Evolutionary conservation across 1,284 basidiomycete species (phyloP), one percentile per base, ranked within the genome.

Genomic region (Cryptococcus depauperatus): DNA sequence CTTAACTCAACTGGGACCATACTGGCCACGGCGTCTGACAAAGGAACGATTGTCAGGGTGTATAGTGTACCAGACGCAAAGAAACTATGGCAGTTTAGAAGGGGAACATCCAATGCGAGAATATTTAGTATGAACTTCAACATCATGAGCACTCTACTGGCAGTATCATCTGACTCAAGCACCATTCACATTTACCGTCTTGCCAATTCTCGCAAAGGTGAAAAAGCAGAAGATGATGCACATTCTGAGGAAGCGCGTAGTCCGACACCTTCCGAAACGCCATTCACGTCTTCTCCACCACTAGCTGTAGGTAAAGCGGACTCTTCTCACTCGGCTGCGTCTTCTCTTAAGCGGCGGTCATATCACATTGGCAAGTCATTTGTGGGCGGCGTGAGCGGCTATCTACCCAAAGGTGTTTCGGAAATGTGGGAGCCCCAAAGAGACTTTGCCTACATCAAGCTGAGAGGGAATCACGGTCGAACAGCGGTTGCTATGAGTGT

Each of bases 101-200:
- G 93, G 43, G 95, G 93, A 2, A 85, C 85, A 29, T 78, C 90
- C 37, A 84, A 86, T 50, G 82, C 90, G 3, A 76, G 78, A 62
- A 96, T 98, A 59, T 88, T 86, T 62, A 85, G 82, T 37, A 85
- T 98, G 71, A 89, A 84, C 57, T 97, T 96, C 71, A 98, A 98
- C 62, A 70, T 81, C 3, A 81, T 88, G 29, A 82, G 80, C 16
- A 84, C 82, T 3, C 69, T 99, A 11, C 73, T 99, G 13, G 89
- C 88, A 3, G 92, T 96, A 6, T 86, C 83, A 59, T 85, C 81
- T 7, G 93, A 91, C 53, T 88, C 91, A 51, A 91, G 91, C 56
- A 99, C 93, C 7, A 91, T 99, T 28, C 95, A 99, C 70, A 85
- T 99, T 41, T 99, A 96, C 75, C 89, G 88, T 66, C 75, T 98